phyloP scores from a whole-genome alignment of 306 rosid genomes.

The Dalbergia cochinchinensis region DNA sequence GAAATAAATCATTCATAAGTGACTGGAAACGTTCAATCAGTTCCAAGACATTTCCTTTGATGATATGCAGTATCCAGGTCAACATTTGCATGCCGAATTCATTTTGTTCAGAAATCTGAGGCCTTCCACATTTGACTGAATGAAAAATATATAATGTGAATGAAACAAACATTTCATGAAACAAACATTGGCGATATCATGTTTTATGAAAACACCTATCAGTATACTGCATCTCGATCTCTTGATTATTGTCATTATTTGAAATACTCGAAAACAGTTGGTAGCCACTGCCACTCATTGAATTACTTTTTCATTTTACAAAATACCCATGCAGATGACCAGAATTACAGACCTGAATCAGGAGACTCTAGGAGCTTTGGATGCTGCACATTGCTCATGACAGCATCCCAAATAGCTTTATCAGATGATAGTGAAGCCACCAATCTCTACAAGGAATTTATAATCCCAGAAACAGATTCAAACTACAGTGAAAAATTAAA shows the following conservation, averaged over 20 bases:
- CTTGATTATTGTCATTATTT: too few relatives aligned
- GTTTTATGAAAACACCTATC: background rate
- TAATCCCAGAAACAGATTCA: slow-evolving; percentile 7
- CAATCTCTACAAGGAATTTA: slow-evolving; percentile 60
- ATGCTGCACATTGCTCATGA: slow-evolving; percentile 58
- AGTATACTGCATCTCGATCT: too few relatives aligned
- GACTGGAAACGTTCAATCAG: slow-evolving; percentile 58
- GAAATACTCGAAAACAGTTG: too few relatives aligned
- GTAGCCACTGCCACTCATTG: too few relatives aligned
- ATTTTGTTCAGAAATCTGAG: slow-evolving; percentile 39
- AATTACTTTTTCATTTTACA: background rate
- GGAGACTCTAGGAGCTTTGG: slow-evolving; percentile 55
- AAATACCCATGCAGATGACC: background rate
- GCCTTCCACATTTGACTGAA: slow-evolving; percentile 49
- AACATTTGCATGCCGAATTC: slow-evolving; percentile 47
- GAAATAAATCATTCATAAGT: slow-evolving; percentile 58
- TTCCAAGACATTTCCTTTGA: slow-evolving; percentile 59
- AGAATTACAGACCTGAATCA: slow-evolving; percentile 55
- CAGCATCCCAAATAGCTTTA: slow-evolving; percentile 72
- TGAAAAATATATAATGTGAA: slow-evolving; percentile 10
- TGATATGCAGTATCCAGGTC: slow-evolving; percentile 58
- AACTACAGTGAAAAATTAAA: slow-evolving; percentile 6
- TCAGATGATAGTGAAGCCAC: slow-evolving; percentile 76
- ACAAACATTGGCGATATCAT: background rate
- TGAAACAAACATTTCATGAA: background rate